Evolutionary conservation across 2,329 filamentous ascomycete genomes (phyloP).

Genomic region (Aureobasidium musti): DNA sequence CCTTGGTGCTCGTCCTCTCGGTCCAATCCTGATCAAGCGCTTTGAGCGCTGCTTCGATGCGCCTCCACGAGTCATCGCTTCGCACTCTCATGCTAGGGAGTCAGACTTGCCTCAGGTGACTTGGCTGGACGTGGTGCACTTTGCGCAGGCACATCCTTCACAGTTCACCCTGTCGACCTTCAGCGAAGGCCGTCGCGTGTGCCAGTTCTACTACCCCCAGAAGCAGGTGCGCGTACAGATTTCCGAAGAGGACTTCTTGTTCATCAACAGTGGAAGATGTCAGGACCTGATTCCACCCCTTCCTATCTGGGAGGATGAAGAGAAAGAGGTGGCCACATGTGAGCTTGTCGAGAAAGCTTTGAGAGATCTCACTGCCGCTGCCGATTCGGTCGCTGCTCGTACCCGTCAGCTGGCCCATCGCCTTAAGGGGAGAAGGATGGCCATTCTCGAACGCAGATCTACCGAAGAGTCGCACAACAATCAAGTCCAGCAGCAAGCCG

Average conservation of each 20-base stretch:
- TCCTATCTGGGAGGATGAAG: conserved; percentile 81
- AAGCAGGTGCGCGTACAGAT: conserved; percentile 83
- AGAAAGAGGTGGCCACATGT: conserved; percentile 78
- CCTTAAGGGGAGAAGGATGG: conserved; percentile 70
- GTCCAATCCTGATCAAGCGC: conserved; percentile 78
- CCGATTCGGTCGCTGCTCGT: conserved; percentile 69
- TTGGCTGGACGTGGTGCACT: conserved; percentile 85
- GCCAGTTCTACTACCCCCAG: conserved; percentile 69
- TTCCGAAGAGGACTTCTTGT: conserved; percentile 80
- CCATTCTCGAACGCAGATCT: conserved; percentile 67
- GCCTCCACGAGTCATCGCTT: conserved; percentile 67
- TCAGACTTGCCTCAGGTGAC: conserved; percentile 57
- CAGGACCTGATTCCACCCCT: conserved; percentile 80
- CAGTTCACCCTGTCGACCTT: conserved; percentile 73
- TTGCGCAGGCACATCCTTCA: conserved; percentile 75
- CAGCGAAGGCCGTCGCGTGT: conserved; percentile 68
- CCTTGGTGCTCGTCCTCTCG: conserved; percentile 78
- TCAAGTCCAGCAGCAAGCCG: conserved; percentile 5
- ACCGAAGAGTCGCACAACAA: conserved; percentile 43
- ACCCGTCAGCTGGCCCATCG: conserved; percentile 80
- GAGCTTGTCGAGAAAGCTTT: conserved; percentile 81
- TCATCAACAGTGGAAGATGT: conserved; percentile 79
- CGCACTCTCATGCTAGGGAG: conserved; percentile 52
- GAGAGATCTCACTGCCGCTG: conserved; percentile 73
- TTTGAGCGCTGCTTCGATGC: conserved; percentile 86